Evolutionary conservation across 2,329 filamentous ascomycete genomes (phyloP), one percentile per base, ranked within the genome.

Genomic region (Chlorencoelia australis): DNA sequence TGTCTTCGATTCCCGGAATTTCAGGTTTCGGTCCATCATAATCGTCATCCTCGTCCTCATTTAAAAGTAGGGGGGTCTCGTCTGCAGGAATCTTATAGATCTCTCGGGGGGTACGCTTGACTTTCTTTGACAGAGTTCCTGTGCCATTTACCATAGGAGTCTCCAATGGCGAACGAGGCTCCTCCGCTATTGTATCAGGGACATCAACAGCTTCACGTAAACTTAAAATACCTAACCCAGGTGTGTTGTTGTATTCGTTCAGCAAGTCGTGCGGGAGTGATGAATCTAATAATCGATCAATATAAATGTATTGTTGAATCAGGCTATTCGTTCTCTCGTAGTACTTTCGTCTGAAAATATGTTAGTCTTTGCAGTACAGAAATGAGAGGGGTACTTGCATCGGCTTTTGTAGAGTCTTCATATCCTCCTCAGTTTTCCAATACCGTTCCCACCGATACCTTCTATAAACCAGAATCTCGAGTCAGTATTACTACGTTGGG

Each of bases 301-400:
- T 94, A 58, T 93, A 95, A 45, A 93, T 69, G 58, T 95, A 96
- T 57, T 94, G 82, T 58, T 91, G 83, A 41, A 96, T 77, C 28
- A 95, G 68, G 48, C 79, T 78, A 61, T 96, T 96, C 55, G 79
- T 89, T 28, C 84, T 76, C 65, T 93, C 80, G 55, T 96, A 94
- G 63, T 94, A 95, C 53, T 79, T 56, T 30, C 87, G 82, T 42
- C 75, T 80, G 14, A 28, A 7, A 26, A 18, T 11, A 37, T 5
- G 30, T 51, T 16, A 52, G 46, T 35, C 20, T 39, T 25, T 36
- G 37, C 45, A 18, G 26, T 26, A 40, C 30, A 28, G 28, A 10
- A 10, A 13, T 9, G 13, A 19, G 6, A 16, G 17, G 21, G 31
- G n/a, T 26, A 57, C 65, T 45, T 55, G 79, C 72, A 93, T 60